Evolutionary conservation across 2,329 filamentous ascomycete species (phyloP).

Genomic region (Thelonectria discophora): DNA sequence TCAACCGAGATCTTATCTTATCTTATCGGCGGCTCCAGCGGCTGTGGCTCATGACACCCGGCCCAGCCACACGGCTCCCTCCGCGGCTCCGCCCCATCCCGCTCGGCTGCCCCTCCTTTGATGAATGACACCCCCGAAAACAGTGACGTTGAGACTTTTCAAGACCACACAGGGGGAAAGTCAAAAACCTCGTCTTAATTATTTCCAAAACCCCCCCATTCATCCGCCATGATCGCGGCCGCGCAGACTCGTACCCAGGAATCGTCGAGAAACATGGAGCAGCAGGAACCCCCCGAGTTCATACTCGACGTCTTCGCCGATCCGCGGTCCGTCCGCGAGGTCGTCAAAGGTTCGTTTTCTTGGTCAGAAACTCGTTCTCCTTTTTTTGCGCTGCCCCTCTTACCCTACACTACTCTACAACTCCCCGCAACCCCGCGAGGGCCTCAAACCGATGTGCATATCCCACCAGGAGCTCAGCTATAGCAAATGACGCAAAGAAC

Average conservation of each 20-base stretch:
- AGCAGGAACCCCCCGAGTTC: slow-evolving; percentile 78
- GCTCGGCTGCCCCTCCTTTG: slow-evolving; percentile 17
- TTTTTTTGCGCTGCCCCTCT: slow-evolving; percentile 26
- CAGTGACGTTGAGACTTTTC: slow-evolving; percentile 27
- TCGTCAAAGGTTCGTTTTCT: slow-evolving; percentile 80
- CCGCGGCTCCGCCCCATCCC: neutral
- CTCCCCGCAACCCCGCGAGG: slow-evolving; percentile 8
- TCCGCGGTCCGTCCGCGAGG: slow-evolving; percentile 86
- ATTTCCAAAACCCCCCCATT: neutral
- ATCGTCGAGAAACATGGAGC: slow-evolving; percentile 53
- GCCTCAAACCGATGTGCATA: slow-evolving; percentile 16
- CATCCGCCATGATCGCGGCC: slow-evolving; percentile 35
- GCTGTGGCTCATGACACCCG: slow-evolving; percentile 1
- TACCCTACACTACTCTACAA: slow-evolving; percentile 39
- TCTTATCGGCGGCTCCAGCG: neutral
- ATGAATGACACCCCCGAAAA: slow-evolving; percentile 10
- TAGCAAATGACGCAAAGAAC: neutral
- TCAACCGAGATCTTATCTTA: neutral
- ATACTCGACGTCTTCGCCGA: slow-evolving; percentile 94
- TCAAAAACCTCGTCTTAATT: neutral
- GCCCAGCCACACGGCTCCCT: neutral
- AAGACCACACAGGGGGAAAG: neutral
- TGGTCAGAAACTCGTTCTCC: slow-evolving; percentile 2
- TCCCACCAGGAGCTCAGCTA: too few relatives aligned
- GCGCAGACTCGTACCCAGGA: slow-evolving; percentile 36